Percentiles rank a stretch among this genome's conserved stretches.
Conservation (phyloP, 2,329 filamentous ascomycete genomes). For the Leptographium radiaticola region DNA sequence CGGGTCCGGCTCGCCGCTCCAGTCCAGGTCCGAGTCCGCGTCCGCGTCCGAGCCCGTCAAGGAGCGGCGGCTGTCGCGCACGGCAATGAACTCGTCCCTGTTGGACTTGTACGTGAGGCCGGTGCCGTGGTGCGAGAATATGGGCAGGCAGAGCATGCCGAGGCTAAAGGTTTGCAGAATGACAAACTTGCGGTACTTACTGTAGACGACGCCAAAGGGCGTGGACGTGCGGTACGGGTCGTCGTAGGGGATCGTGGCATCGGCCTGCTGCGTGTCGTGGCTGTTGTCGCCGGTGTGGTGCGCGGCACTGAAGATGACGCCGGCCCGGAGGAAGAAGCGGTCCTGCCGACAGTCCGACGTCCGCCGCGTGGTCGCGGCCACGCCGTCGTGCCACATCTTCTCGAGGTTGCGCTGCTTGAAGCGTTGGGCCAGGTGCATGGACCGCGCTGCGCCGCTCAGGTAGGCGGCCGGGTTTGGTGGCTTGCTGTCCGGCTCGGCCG, state of each 20-base stretch:
- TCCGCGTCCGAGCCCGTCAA: neutral
- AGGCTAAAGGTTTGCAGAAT: conserved; percentile 11
- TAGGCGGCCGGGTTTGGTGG: neutral
- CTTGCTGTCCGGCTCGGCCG: neutral
- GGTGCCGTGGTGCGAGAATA: conserved; percentile 14
- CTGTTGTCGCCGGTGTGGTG: conserved; percentile 3
- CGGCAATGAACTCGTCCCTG: conserved; percentile 12
- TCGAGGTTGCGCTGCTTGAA: neutral
- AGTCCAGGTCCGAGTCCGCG: conserved; percentile 1
- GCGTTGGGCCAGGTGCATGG: neutral
- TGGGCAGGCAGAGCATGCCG: conserved; percentile 14
- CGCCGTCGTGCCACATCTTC: neutral
- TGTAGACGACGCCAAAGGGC: conserved; percentile 13
- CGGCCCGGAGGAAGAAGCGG: neutral
- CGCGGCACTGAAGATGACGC: conserved; percentile 2
- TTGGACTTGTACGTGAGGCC: conserved; percentile 12
- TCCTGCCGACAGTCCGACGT: neutral
- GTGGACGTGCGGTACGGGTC: conserved; percentile 15
- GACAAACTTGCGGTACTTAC: conserved; percentile 17
- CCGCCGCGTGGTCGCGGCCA: neutral
- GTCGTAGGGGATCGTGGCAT: neutral
- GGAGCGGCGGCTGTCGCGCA: conserved; percentile 10
- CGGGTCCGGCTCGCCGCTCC: too few species aligned
- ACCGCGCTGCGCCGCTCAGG: neutral
- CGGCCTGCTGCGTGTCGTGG: neutral